These are phyloP conservation scores for Adenanthera pavonina DNA, from an alignment of 306 rosid genomes.

Conservation along the genomic window DNA sequence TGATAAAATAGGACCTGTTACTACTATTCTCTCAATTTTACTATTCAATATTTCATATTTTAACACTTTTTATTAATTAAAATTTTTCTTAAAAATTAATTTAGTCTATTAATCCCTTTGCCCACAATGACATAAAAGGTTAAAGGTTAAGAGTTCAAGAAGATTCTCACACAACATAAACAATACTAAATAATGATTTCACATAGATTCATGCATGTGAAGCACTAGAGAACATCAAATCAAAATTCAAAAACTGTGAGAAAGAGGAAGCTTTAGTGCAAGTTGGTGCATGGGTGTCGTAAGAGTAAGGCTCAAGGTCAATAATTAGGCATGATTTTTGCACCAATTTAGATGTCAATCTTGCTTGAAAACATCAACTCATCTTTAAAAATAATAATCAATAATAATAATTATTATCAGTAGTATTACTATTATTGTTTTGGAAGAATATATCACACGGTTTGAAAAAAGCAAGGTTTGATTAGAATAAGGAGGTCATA, in stretches of 20 bases:
- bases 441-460: background rate
- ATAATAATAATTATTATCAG: too few relatives aligned
- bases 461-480: background rate
- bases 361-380: background rate
- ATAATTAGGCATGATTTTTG: constrained; percentile 36
- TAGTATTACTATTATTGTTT: too few relatives aligned
- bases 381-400: background rate
- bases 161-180: constrained; percentile 34
- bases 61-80: too few relatives aligned
- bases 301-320: background rate
- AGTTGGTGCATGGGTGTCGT: constrained; percentile 38
- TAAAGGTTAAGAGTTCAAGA: constrained; percentile 19
- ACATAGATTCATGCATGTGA: constrained; percentile 34
- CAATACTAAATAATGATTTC: background rate
- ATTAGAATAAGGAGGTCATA: constrained; percentile 21
- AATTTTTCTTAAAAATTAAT: too few relatives aligned
- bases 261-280: constrained; percentile 23
- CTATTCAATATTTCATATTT: too few relatives aligned
- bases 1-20: too few relatives aligned
- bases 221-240: background rate
- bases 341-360: constrained; percentile 2
- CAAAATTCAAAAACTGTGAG: background rate
- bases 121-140: background rate
- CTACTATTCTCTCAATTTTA: too few relatives aligned
- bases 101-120: too few relatives aligned